Conservation (phyloP, 2,329 filamentous ascomycete genomes). For the Aspergillus novoparasiticus region DNA sequence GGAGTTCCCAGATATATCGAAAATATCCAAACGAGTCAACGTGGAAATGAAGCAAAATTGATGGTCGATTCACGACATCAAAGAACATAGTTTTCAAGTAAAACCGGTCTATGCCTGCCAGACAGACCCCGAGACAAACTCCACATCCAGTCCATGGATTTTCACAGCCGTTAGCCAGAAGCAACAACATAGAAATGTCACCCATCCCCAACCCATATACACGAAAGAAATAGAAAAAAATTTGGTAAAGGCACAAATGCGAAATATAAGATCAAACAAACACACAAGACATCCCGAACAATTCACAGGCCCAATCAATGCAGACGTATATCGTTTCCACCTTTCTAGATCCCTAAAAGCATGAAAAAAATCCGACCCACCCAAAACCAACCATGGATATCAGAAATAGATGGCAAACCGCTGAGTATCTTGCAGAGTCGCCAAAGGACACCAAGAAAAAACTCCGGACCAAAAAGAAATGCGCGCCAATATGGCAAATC, state of each 20-base stretch:
- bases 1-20: slow-evolving; percentile 21
- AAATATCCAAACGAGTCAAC: slow-evolving; percentile 32
- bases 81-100: slow-evolving; percentile 25
- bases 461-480: slow-evolving; percentile 40
- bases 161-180: slow-evolving; percentile 34
- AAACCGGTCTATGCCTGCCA: slow-evolving; percentile 36
- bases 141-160: slow-evolving; percentile 43
- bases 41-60: slow-evolving; percentile 23
- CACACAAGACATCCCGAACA: slow-evolving; percentile 35
- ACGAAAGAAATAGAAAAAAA: slow-evolving; percentile 27
- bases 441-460: slow-evolving; percentile 34
- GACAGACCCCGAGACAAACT: slow-evolving; percentile 37
- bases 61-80: slow-evolving; percentile 22
- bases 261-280: slow-evolving; percentile 23
- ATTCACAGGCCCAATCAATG: slow-evolving; percentile 44
- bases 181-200: slow-evolving; percentile 35
- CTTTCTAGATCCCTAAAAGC: slow-evolving; percentile 43
- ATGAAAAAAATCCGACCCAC: slow-evolving; percentile 29
- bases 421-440: slow-evolving; percentile 34
- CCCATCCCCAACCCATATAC: slow-evolving; percentile 39
- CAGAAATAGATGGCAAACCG: slow-evolving; percentile 22
- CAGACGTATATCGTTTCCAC: slow-evolving; percentile 50
- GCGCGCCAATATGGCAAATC: slow-evolving; percentile 38
- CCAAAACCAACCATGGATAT: slow-evolving; percentile 34
- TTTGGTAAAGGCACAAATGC: slow-evolving; percentile 28